phyloP scores from a whole-genome alignment of 805 yeast species.

The Schwanniomyces pseudopolymorphus region DNA sequence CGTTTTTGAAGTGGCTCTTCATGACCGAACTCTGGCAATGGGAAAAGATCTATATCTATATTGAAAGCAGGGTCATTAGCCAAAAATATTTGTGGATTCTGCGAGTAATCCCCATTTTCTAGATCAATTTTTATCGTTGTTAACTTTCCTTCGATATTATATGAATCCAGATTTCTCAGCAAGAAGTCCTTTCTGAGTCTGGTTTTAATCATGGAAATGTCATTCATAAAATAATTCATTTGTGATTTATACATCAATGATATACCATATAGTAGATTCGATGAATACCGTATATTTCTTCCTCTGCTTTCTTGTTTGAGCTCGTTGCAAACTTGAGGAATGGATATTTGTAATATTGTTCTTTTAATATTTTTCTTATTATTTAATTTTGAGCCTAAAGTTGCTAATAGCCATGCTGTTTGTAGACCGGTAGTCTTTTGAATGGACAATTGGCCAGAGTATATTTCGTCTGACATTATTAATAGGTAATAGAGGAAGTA shows the following conservation, averaged over 20 bases:
- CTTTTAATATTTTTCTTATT: slow-evolving; percentile 26
- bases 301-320: slow-evolving; percentile 3
- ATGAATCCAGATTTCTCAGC: not conserved
- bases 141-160: not conserved
- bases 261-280: slow-evolving; percentile 49
- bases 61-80: slow-evolving; percentile 27
- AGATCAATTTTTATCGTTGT: not conserved
- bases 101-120: not conserved
- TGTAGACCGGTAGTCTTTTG: slow-evolving; percentile 11
- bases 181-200: slow-evolving; percentile 10
- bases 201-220: slow-evolving; percentile 16
- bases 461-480: not conserved
- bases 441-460: not conserved
- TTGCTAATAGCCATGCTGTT: slow-evolving; percentile 41
- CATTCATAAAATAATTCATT: slow-evolving; percentile 43
- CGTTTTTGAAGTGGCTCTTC: slow-evolving; percentile 9
- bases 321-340: slow-evolving; percentile 41
- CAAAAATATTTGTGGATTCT: slow-evolving; percentile 7
- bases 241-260: slow-evolving; percentile 50
- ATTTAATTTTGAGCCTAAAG: slow-evolving; percentile 35
- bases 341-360: slow-evolving; percentile 34
- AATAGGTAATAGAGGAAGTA: not conserved
- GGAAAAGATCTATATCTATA: slow-evolving; percentile 22
- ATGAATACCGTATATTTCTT: slow-evolving; percentile 29
- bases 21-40: slow-evolving; percentile 9